These are phyloP conservation scores for Leccinum variabile DNA, from an alignment of 1,284 basidiomycete species.

Conservation along the genomic window DNA sequence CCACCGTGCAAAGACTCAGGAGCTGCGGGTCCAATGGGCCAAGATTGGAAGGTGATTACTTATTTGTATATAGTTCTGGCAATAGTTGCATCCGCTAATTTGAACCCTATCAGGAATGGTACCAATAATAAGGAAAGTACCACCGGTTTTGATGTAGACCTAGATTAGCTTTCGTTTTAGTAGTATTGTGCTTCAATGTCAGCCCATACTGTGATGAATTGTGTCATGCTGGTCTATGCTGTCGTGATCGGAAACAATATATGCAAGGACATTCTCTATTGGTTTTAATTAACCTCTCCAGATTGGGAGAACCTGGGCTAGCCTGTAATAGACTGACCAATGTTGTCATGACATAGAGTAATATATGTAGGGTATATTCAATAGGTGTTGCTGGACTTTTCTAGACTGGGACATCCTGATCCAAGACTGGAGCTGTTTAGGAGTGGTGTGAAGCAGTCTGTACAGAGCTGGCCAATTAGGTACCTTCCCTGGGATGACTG, in stretches of 20 bases:
- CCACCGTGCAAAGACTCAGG: neutral
- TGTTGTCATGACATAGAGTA: too few relatives aligned
- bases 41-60: neutral
- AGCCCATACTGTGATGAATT: neutral
- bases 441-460: too few relatives aligned
- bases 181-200: neutral
- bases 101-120: neutral
- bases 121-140: neutral
- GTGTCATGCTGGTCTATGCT: neutral
- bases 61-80: neutral
- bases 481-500: too few relatives aligned
- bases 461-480: too few relatives aligned
- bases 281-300: too few relatives aligned
- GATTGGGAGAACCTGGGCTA: too few relatives aligned
- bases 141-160: neutral
- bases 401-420: too few relatives aligned
- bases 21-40: neutral
- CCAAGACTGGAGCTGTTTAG: too few relatives aligned
- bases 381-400: too few relatives aligned
- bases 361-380: too few relatives aligned
- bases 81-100: neutral
- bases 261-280: too few relatives aligned
- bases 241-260: neutral
- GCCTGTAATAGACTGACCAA: too few relatives aligned
- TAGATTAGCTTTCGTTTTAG: neutral